These are phyloP conservation scores for Paecilomyces sp. DNA, from an alignment of 2,329 filamentous ascomycete species.

Conservation along the genomic window DNA sequence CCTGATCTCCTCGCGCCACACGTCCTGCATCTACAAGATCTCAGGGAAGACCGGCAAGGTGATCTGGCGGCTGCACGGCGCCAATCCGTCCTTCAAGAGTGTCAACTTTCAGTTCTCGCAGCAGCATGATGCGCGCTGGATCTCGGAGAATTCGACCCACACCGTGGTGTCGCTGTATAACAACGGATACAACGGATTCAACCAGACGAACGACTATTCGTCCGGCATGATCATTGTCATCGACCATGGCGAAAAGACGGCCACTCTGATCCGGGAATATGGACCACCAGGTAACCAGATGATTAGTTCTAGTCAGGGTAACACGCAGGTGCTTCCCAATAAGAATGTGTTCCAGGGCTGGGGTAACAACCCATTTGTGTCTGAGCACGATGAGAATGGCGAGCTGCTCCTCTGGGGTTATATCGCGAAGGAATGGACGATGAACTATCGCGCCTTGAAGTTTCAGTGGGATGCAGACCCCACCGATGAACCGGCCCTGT, in stretches of 20 bases:
- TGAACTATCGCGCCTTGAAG: constrained; percentile 38
- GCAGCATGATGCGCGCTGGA: constrained; percentile 35
- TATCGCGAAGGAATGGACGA: constrained; percentile 25
- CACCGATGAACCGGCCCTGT: constrained; percentile 34
- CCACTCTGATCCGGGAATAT: constrained; percentile 26
- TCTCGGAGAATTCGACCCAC: constrained; percentile 31
- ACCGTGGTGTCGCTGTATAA: constrained; percentile 33
- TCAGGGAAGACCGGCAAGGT: constrained; percentile 32
- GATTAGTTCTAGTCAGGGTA: constrained; percentile 33
- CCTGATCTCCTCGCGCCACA: constrained; percentile 35
- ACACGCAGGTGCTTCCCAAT: constrained; percentile 30
- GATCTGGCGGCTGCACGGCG: constrained; percentile 31
- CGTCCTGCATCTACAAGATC: constrained; percentile 34
- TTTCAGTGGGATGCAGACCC: constrained; percentile 36
- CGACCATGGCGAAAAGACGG: constrained; percentile 28
- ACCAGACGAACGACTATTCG: constrained; percentile 30
- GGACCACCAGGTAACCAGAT: constrained; percentile 15
- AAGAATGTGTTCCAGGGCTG: constrained; percentile 33
- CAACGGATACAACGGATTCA: constrained; percentile 36
- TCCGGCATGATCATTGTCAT: constrained; percentile 33
- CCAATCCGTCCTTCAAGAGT: constrained; percentile 28
- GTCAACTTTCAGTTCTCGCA: constrained; percentile 37
- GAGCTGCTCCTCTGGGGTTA: constrained; percentile 30
- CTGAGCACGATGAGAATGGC: constrained; percentile 31
- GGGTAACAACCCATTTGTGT: constrained; percentile 35